Conservation (phyloP, 2,329 filamentous ascomycete genomes). For the Didymella glomerata region DNA sequence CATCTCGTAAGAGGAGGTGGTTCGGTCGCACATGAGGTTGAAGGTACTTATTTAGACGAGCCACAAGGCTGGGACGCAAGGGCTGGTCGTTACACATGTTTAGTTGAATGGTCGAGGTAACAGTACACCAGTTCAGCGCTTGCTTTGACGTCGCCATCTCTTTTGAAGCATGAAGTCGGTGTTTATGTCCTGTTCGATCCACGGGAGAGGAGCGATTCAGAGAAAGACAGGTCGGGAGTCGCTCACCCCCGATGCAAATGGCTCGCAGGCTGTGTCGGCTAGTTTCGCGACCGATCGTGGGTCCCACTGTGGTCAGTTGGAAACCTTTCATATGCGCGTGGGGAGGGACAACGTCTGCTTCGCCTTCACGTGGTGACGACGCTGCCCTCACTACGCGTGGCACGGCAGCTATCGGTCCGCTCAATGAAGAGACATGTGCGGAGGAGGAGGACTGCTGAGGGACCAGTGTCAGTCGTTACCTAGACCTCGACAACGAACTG, state of each 20-base stretch:
- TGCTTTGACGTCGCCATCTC: slow-evolving; percentile 12
- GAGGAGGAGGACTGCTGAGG: background rate
- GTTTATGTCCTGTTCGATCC: background rate
- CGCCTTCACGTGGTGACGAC: slow-evolving; percentile 16
- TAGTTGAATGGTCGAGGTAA: background rate
- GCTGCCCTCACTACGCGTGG: slow-evolving; percentile 10
- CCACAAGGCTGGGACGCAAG: slow-evolving; percentile 1
- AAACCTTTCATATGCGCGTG: slow-evolving; percentile 4
- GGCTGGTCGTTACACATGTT: slow-evolving; percentile 5
- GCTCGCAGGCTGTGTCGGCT: background rate
- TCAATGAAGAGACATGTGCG: slow-evolving; percentile 5
- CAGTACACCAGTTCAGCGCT: slow-evolving; percentile 3
- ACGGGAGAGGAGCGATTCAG: background rate
- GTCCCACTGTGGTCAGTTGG: background rate
- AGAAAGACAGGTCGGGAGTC: background rate
- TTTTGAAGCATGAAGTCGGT: background rate
- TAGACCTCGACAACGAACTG: background rate
- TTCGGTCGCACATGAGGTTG: slow-evolving; percentile 1
- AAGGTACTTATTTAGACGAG: background rate
- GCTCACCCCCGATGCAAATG: background rate
- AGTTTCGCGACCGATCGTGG: background rate
- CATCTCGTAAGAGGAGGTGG: background rate
- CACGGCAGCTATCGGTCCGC: slow-evolving; percentile 5
- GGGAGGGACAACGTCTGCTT: slow-evolving; percentile 16
- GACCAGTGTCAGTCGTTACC: too few species aligned